A percentile compares a stretch with the other conserved stretches of the same genome.
phyloP scores from a whole-genome alignment of 2,329 filamentous ascomycete species.

The Pyricularia grisea region DNA sequence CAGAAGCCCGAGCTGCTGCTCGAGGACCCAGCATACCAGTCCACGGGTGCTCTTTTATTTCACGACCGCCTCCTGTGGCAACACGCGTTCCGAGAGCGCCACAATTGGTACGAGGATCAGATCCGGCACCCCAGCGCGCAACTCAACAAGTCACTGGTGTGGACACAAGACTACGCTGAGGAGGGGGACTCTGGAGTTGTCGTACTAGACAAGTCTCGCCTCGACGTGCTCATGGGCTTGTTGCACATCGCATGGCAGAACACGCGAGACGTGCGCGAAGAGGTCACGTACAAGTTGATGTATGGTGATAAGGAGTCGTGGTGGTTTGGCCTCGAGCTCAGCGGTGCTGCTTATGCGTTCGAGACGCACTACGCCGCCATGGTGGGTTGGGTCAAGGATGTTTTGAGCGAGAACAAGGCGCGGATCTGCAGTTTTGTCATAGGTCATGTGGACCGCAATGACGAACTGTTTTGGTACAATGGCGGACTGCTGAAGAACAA shows the following conservation, averaged over 20 bases:
- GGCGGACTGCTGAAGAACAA: conserved; percentile 32
- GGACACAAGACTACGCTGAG: conserved; percentile 29
- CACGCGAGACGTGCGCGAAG: conserved; percentile 24
- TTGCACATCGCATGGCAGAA: conserved; percentile 36
- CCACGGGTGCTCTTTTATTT: too few species aligned
- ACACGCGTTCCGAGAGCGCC: conserved; percentile 11
- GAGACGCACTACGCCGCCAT: conserved; percentile 31
- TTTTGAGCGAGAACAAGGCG: not conserved
- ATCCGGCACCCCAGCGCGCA: conserved; percentile 23
- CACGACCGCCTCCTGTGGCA: too few species aligned
- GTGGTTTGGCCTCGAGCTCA: conserved; percentile 34
- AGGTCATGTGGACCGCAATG: conserved; percentile 28
- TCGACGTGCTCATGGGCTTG: conserved; percentile 26
- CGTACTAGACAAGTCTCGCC: conserved; percentile 28
- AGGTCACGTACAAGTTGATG: conserved; percentile 28
- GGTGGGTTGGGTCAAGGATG: conserved; percentile 21
- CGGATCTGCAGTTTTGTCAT: conserved; percentile 30
- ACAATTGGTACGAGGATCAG: conserved; percentile 27
- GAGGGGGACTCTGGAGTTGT: conserved; percentile 32
- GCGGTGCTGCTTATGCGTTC: conserved; percentile 26
- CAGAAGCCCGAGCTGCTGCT: too few species aligned
- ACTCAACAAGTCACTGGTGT: conserved; percentile 24
- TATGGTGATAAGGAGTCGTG: conserved; percentile 37
- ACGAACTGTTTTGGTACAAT: conserved; percentile 31
- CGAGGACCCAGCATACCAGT: too few species aligned